phyloP scores from a whole-genome alignment of 192 early-diverging fungal genomes.

The Umbelopsis sp. region DNA sequence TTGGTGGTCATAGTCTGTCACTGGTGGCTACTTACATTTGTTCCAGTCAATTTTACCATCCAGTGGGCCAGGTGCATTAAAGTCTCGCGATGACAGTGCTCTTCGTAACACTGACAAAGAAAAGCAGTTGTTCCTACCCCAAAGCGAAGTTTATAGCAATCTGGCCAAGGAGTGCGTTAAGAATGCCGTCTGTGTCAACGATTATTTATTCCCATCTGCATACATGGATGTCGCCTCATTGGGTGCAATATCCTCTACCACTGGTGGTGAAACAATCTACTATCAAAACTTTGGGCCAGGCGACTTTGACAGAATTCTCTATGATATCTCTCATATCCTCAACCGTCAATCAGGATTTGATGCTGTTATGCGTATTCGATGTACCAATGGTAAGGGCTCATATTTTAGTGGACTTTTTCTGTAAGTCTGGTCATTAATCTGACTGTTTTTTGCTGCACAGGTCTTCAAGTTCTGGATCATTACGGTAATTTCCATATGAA shows the following conservation, averaged over 20 bases:
- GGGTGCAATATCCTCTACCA: conserved; percentile 74
- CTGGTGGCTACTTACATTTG: conserved; percentile 85
- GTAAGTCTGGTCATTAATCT: conserved; percentile 82
- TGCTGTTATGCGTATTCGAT: conserved; percentile 86
- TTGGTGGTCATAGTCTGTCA: neutral
- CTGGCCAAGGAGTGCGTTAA: conserved; percentile 84
- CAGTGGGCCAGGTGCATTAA: conserved; percentile 85
- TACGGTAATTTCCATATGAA: conserved; percentile 96
- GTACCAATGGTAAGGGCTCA: conserved; percentile 70
- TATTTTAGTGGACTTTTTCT: conserved; percentile 65
- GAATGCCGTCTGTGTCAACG: conserved; percentile 80
- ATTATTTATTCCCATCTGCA: conserved; percentile 87
- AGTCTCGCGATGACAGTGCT: conserved; percentile 86
- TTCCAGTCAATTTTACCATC: conserved; percentile 90
- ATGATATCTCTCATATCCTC: conserved; percentile 74
- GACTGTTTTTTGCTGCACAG: conserved; percentile 27
- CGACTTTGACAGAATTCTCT: conserved; percentile 74
- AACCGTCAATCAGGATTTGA: conserved; percentile 86
- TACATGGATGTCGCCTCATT: conserved; percentile 92
- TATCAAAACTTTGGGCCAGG: conserved; percentile 81
- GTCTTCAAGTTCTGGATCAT: conserved; percentile 84
- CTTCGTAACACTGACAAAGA: conserved; percentile 95
- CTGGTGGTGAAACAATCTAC: conserved; percentile 83
- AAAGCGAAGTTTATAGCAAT: conserved; percentile 85
- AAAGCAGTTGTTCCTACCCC: conserved; percentile 79